Evolutionary conservation across 2,329 filamentous ascomycete species (phyloP), one percentile per base, ranked within the genome.

Genomic region (Monilinia polystroma): DNA sequence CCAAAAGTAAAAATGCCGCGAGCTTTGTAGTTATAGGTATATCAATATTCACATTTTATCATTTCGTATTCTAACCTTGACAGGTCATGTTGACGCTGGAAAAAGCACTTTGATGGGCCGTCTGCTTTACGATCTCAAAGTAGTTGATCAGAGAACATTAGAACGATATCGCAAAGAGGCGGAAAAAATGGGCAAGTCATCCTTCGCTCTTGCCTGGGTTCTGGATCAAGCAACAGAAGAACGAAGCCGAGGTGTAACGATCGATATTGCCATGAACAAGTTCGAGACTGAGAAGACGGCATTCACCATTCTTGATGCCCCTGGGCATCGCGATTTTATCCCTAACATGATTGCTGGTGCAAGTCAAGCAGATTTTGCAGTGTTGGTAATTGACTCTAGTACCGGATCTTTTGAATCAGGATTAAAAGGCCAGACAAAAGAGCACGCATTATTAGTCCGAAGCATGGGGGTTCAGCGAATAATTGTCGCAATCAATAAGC

Each of bases 291-390:
- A 91, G 1, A 90, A 85, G 63, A 95, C 92, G 0, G 85, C 85
- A 14, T 98, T 98, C 75, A 98, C 95, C 1, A 97, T 99, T 56
- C 83, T 99, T 5, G 95, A 99, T 76, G 94, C 95, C 0, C 95
- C 95, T 0, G 95, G 95, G 0, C 95, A 99, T 78, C 86, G 89
- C 68, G 95, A 99, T 76, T 99, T 98, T 76, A 93, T 99, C 26
- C 95, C 95, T 0, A 99, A 97, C 77, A 99, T 99, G 95, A 97
- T 99, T 76, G 94, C 94, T 2, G 95, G 95, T 18, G 93, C 94
- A 4, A 95, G 91, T 68, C 94, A 97, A 78, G 96, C 95, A 12
- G 95, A 99, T 77, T 95, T 98, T 78, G 95, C 93, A 0, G 90
- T 99, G 0, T 82, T 99, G 3, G 95, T 99, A 26, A 92, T 99